A percentile compares a stretch with the other conserved stretches of the same genome.
Conservation (phyloP, 805 yeast species). For the Pichia californica region DNA sequence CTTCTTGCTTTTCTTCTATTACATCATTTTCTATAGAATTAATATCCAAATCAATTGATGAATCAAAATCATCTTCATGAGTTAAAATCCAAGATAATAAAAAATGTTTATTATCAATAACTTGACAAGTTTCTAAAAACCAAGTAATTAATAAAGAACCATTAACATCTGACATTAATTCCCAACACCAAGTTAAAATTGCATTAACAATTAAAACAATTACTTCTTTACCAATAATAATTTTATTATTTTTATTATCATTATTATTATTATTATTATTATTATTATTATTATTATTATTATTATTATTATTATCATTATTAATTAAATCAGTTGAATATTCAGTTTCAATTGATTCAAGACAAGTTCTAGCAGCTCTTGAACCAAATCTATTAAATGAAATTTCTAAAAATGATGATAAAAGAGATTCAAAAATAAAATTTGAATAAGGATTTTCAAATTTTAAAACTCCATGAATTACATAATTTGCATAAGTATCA, state of each 20-base stretch:
- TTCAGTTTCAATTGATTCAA: constrained; percentile 40
- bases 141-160: constrained; percentile 89
- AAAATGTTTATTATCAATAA: constrained; percentile 51
- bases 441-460: constrained; percentile 82
- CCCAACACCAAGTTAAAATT: constrained; percentile 71
- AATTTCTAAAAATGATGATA: constrained; percentile 71
- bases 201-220: constrained; percentile 66
- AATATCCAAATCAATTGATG: no score
- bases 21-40: neutral
- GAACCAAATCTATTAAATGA: constrained; percentile 92
- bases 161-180: constrained; percentile 73
- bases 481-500: constrained; percentile 96
- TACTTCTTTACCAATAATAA: constrained; percentile 60
- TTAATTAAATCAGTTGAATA: no score
- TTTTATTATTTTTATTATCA: constrained; percentile 39
- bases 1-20: neutral
- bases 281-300: constrained; percentile 31
- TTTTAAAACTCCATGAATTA: constrained; percentile 86
- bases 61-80: constrained; percentile 13
- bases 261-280: constrained; percentile 27
- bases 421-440: constrained; percentile 78
- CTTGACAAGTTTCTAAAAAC: constrained; percentile 80
- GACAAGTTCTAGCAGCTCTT: constrained; percentile 86
- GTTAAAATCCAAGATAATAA: constrained; percentile 36
- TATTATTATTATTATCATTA: constrained; percentile 31